A percentile compares a stretch with the other conserved stretches of the same genome.
phyloP scores from a whole-genome alignment of 2,329 filamentous ascomycete genomes.

The Reticulascus tulasneorum region DNA sequence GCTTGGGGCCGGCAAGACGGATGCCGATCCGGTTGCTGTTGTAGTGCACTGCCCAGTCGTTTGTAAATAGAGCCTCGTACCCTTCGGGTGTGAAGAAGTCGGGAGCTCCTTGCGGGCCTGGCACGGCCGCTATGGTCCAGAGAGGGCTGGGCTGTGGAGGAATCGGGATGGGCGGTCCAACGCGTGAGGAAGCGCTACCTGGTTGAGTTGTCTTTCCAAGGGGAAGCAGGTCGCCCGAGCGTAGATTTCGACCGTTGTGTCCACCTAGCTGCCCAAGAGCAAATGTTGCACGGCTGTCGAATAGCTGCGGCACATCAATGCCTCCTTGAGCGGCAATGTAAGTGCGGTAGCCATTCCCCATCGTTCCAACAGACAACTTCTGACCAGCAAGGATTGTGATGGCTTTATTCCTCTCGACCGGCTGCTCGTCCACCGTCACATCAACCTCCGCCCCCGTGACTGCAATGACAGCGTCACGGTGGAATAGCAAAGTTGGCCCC shows the following conservation, averaged over 20 bases:
- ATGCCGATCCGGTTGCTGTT: conserved; percentile 37
- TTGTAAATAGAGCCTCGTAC: conserved; percentile 24
- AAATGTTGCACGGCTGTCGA: conserved; percentile 28
- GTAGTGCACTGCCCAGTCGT: conserved; percentile 33
- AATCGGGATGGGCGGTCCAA: conserved; percentile 15
- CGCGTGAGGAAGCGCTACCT: background rate
- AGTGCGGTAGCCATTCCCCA: conserved; percentile 25
- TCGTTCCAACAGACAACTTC: conserved; percentile 19
- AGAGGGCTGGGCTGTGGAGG: conserved; percentile 19
- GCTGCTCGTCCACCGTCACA: conserved; percentile 20
- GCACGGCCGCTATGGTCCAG: conserved; percentile 29
- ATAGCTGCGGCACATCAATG: conserved; percentile 26
- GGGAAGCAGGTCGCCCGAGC: conserved; percentile 23
- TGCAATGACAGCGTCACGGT: conserved; percentile 25
- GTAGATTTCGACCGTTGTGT: conserved; percentile 26
- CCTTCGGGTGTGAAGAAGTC: conserved; percentile 32
- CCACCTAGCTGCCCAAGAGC: conserved; percentile 29
- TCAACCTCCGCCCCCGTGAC: conserved; percentile 25
- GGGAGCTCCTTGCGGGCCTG: conserved; percentile 33
- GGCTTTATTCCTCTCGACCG: conserved; percentile 17
- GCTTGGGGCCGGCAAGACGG: conserved; percentile 31
- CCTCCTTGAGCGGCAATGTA: conserved; percentile 32
- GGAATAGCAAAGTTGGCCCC: conserved; percentile 30
- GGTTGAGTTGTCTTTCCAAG: conserved; percentile 7
- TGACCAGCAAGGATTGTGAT: conserved; percentile 21